Evolutionary conservation across 805 yeast genomes (phyloP).

Genomic region (Zygoascus ofunaensis): DNA sequence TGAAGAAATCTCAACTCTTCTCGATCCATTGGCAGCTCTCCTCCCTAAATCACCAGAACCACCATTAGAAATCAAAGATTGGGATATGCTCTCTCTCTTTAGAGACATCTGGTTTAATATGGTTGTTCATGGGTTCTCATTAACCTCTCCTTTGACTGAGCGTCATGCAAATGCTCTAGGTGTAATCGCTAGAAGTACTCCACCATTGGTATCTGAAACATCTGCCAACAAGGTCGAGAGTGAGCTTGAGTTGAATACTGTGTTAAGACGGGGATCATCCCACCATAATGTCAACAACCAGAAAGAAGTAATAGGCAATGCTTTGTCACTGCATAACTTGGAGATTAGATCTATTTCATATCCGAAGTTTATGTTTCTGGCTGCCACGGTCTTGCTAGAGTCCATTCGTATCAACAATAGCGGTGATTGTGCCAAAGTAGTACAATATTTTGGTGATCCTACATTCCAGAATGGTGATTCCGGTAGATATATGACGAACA

Average conservation of each 20-base stretch:
- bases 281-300: slow-evolving; percentile 72
- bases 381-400: slow-evolving; percentile 75
- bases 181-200: slow-evolving; percentile 76
- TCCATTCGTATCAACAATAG: slow-evolving; percentile 55
- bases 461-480: slow-evolving; percentile 61
- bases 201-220: slow-evolving; percentile 75
- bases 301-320: slow-evolving; percentile 31
- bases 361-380: slow-evolving; percentile 77
- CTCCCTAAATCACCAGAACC: slow-evolving; percentile 49
- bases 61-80: slow-evolving; percentile 39
- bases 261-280: slow-evolving; percentile 81
- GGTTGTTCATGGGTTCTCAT: slow-evolving; percentile 74
- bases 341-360: slow-evolving; percentile 51
- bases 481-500: slow-evolving; percentile 55
- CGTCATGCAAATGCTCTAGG: slow-evolving; percentile 42
- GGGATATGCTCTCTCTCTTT: slow-evolving; percentile 49
- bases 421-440: slow-evolving; percentile 72
- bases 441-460: slow-evolving; percentile 80
- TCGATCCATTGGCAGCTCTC: slow-evolving; percentile 67
- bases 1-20: slow-evolving; percentile 53
- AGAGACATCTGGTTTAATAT: slow-evolving; percentile 91
- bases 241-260: slow-evolving; percentile 83
- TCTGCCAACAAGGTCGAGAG: slow-evolving; percentile 82
- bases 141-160: slow-evolving; percentile 43
- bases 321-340: slow-evolving; percentile 40